Base-by-base conservation (phyloP, 192 early-diverging fungal genomes). In the Linnemannia hyalina region DNA sequence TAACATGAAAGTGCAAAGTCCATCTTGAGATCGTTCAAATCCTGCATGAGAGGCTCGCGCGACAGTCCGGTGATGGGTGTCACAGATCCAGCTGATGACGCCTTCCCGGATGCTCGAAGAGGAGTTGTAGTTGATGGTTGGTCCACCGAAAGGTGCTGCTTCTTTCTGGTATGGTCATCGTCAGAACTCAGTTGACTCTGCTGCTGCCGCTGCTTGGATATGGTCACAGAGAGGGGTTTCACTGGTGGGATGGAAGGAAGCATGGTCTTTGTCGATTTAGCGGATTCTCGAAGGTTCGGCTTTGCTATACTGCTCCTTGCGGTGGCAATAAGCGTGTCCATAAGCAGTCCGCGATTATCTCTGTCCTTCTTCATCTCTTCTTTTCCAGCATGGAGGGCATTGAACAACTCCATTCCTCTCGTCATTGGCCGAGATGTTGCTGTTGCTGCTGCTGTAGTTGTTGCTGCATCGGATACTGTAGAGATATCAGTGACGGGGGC, bases 1-100 rank as follows among this genome's bases (percentile, higher is more conserved):
- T 32, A 74, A 44, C 79, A 69, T 13, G 79, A 63, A 6, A 36
- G 26, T 29, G 79, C 79, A 69, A 74, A 38, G 44, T 42, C 38
- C 41, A 71, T 40, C n/a, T 52, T 71, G 26, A 73, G 44, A 42
- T 78, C 69, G n/a, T 40, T 57, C 47, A 20, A 55, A 49, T 60
- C 47, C 13, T 57, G 68, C 52, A 55, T 40, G 6, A 52, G 2
- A 49, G 44, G 42, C 8, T 68, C 63, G 29, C 4, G 18, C 3
- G 49, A 22, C 13, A 29, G 2, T 29, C 49, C 68, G 52, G 46
- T 40, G 13, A 4, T 32, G 7, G 29, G 9, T 11, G 26, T 10
- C 29, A 32, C 29, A 32, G 60, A 32, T 65, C 60, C 60, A 65
- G 60, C 13, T 10, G 29, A 65, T 32, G 29, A 65, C 60, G 60